Conservation (phyloP, 345 rosid genomes). For the rapeseed (Brassica napus) region Da-Ae NC_063442.1:42441001-42441500, state of each 20-base stretch:
- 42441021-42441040: slow-evolving; percentile 57
- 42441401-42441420: background rate
- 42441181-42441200: background rate
- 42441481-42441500: slow-evolving; percentile 18
- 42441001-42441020: slow-evolving; percentile 45
- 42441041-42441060: slow-evolving; percentile 68
- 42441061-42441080: slow-evolving; percentile 63
- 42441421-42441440: slow-evolving; percentile 2
- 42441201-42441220: background rate
- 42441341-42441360: too few species aligned
- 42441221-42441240: background rate
- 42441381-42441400: too few species aligned
- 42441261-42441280: background rate
- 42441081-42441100: background rate
- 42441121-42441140: slow-evolving; percentile 14
- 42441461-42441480: slow-evolving; percentile 17
- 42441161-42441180: slow-evolving; percentile 8
- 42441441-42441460: slow-evolving; percentile 12
- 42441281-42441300: background rate
- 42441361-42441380: too few species aligned
- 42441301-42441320: background rate
- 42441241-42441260: background rate
- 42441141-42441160: slow-evolving; percentile 4
- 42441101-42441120: slow-evolving; percentile 11
- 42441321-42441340: background rate